A percentile compares a stretch with the other conserved stretches of the same genome.
These are phyloP conservation scores for Epichloe baconii DNA, from an alignment of 2,329 filamentous ascomycete species.

Conservation along the genomic window DNA sequence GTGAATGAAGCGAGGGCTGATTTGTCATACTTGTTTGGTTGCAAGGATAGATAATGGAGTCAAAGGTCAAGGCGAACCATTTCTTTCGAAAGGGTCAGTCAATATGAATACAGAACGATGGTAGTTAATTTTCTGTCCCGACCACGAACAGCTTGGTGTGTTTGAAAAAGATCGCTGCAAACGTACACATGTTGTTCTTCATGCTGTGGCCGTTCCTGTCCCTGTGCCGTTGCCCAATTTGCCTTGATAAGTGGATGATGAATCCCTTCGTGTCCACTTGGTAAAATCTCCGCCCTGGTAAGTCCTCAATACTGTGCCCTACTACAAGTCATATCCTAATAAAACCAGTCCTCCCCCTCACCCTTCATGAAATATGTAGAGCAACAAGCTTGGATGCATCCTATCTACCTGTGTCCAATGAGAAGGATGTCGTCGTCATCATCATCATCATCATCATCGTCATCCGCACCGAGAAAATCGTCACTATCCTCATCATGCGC, in stretches of 20 bases:
- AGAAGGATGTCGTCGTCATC: slow-evolving; percentile 38
- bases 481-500: slow-evolving; percentile 26
- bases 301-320: neutral
- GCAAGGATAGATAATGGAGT: neutral
- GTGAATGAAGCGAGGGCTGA: neutral
- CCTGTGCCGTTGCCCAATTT: neutral
- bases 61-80: too few relatives aligned
- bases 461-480: slow-evolving; percentile 28
- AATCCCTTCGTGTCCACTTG: neutral
- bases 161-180: neutral
- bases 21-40: neutral
- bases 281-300: neutral
- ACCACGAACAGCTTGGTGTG: neutral
- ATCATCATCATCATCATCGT: slow-evolving; percentile 28
- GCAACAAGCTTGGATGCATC: neutral
- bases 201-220: neutral
- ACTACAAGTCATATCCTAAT: neutral
- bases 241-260: neutral
- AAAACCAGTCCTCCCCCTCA: neutral
- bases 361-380: neutral
- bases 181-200: neutral
- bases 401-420: slow-evolving; percentile 33
- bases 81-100: neutral
- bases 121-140: neutral
- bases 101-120: neutral